A percentile compares a stretch with the other conserved stretches of the same genome.
Evolutionary conservation across 164 flowering plant species (phyloP).

Genomic region (Aristolochia californica): DNA sequence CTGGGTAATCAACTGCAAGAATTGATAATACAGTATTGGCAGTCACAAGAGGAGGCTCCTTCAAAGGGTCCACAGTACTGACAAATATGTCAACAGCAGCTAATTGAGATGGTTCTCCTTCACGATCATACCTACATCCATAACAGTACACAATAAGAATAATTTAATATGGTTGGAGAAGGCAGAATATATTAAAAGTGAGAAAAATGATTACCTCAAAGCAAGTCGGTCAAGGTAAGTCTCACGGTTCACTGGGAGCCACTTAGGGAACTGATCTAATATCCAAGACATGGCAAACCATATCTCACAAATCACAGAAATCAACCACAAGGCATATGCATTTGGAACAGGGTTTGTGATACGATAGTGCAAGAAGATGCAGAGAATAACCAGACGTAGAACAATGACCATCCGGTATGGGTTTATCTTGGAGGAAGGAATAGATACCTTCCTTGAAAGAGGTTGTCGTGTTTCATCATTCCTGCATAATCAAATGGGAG

Average conservation of each 20-base stretch:
- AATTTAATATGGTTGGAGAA: background rate
- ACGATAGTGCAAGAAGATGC: constrained; percentile 43
- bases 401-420: constrained; percentile 44
- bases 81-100: constrained; percentile 42
- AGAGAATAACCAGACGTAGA: constrained; percentile 36
- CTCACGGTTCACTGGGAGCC: constrained; percentile 44
- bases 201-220: constrained; percentile 22
- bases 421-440: constrained; percentile 41
- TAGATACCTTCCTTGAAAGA: constrained; percentile 43
- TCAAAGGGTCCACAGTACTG: constrained; percentile 56
- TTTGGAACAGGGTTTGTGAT: constrained; percentile 42
- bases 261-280: constrained; percentile 47
- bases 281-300: constrained; percentile 55
- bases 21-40: constrained; percentile 55
- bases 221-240: constrained; percentile 47
- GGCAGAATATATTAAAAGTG: background rate
- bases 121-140: constrained; percentile 36
- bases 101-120: constrained; percentile 44
- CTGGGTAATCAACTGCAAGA: constrained; percentile 55
- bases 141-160: constrained; percentile 6
- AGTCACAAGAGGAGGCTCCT: constrained; percentile 54
- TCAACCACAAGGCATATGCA: constrained; percentile 46
- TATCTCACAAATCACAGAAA: constrained; percentile 49
- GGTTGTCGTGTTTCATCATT: constrained; percentile 60
- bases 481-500: constrained; percentile 15